These are phyloP conservation scores for Quercus tomentella DNA, from an alignment of 331 rosid species.

Conservation along the genomic window DNA sequence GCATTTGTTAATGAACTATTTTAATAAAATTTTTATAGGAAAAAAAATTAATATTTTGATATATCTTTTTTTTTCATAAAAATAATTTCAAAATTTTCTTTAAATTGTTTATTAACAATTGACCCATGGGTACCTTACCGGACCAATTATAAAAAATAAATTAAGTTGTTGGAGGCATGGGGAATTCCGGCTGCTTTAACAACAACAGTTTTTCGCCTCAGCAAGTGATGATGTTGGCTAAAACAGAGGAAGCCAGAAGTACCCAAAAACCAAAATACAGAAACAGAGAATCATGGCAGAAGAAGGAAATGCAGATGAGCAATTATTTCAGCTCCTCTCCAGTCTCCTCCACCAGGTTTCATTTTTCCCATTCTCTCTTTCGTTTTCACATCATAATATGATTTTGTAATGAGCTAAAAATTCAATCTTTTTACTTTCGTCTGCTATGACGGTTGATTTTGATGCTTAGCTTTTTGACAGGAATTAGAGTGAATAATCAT, in stretches of 20 bases:
- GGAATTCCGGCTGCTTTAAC: background rate
- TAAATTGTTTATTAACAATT: too few relatives aligned
- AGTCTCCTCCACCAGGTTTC: constrained; percentile 73
- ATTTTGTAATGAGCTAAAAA: background rate
- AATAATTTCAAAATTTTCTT: too few relatives aligned
- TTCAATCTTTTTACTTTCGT: background rate
- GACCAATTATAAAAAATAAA: too few relatives aligned
- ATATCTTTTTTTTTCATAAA: too few relatives aligned
- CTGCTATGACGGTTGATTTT: background rate
- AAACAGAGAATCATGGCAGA: constrained; percentile 48
- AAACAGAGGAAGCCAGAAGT: background rate
- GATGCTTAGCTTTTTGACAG: background rate
- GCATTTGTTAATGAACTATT: too few relatives aligned
- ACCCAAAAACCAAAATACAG: background rate
- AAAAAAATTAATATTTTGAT: too few relatives aligned
- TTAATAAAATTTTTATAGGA: too few relatives aligned
- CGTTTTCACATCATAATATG: background rate
- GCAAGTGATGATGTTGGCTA: background rate
- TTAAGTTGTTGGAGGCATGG: too few relatives aligned
- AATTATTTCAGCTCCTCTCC: constrained; percentile 79
- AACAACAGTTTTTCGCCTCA: background rate
- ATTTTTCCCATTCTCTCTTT: background rate
- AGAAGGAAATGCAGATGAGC: constrained; percentile 56
- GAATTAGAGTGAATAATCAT: background rate
- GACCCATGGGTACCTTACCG: too few relatives aligned